Evolutionary conservation across 2,329 filamentous ascomycete species (phyloP).

Genomic region (Rutstroemia sp.): DNA sequence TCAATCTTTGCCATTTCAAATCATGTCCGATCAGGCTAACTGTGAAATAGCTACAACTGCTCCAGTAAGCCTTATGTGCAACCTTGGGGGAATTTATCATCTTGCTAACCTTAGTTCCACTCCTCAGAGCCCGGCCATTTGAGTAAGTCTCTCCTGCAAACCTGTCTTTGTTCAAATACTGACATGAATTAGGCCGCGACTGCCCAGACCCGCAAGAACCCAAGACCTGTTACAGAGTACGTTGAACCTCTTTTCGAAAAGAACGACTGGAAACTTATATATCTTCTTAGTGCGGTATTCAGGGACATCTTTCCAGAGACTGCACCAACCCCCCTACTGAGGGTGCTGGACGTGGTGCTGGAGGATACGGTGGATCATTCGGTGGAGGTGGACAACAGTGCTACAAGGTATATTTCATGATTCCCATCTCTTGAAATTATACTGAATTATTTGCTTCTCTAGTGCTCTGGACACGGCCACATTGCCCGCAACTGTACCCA

Average conservation of each 20-base stretch:
- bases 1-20: not conserved
- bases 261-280: not conserved
- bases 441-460: slow-evolving; percentile 7
- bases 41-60: slow-evolving; percentile 63
- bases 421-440: not conserved
- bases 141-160: slow-evolving; percentile 46
- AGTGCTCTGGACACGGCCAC: slow-evolving; percentile 92
- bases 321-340: slow-evolving; percentile 29
- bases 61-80: slow-evolving; percentile 49
- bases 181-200: slow-evolving; percentile 59
- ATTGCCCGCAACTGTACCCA: slow-evolving; percentile 87
- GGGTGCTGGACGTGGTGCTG: slow-evolving; percentile 25
- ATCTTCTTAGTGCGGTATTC: slow-evolving; percentile 53
- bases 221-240: slow-evolving; percentile 63
- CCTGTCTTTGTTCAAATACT: slow-evolving; percentile 17
- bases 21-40: slow-evolving; percentile 9
- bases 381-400: slow-evolving; percentile 56
- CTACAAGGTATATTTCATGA: slow-evolving; percentile 57
- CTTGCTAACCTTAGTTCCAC: slow-evolving; percentile 15
- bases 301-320: slow-evolving; percentile 88
- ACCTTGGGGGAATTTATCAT: slow-evolving; percentile 24
- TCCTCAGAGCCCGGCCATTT: slow-evolving; percentile 61
- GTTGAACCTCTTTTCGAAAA: not conserved
- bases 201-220: slow-evolving; percentile 80
- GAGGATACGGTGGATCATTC: slow-evolving; percentile 21